phyloP scores from a whole-genome alignment of 352 stramenopile species.

The Phytophthora pini region DNA sequence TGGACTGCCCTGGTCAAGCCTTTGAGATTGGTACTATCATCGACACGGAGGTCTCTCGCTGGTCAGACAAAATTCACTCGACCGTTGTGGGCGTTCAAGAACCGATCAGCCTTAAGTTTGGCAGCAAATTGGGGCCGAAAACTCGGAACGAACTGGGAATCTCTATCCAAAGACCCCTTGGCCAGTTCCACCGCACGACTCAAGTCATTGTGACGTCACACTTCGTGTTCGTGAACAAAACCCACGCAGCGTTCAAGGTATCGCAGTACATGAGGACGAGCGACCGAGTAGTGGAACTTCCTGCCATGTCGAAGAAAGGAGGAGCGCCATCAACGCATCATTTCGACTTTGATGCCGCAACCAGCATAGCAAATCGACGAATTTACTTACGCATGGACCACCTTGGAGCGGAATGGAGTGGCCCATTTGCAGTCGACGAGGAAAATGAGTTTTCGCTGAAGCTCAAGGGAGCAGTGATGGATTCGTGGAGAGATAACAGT shows the following conservation, averaged over 20 bases:
- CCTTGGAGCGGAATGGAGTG: constrained; percentile 79
- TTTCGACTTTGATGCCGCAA: constrained; percentile 78
- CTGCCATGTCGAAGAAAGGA: constrained; percentile 44
- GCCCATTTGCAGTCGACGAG: constrained; percentile 79
- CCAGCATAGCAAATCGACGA: constrained; percentile 55
- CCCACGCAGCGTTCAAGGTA: constrained; percentile 73
- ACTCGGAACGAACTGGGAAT: constrained; percentile 85
- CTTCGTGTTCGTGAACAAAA: constrained; percentile 91
- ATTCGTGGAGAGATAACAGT: constrained; percentile 54
- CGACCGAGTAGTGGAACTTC: constrained; percentile 72
- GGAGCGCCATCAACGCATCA: constrained; percentile 45
- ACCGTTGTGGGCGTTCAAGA: constrained; percentile 87
- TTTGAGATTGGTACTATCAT: constrained; percentile 91
- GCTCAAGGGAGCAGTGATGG: constrained; percentile 62
- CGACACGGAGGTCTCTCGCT: constrained; percentile 82
- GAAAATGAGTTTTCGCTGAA: constrained; percentile 89
- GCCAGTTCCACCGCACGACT: constrained; percentile 88
- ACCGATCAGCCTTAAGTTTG: constrained; percentile 82
- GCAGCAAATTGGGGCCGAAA: constrained; percentile 66
- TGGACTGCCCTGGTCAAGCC: constrained; percentile 83
- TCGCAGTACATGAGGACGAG: constrained; percentile 69
- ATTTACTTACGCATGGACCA: constrained; percentile 85
- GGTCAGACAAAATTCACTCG: constrained; percentile 89
- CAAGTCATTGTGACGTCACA: constrained; percentile 87
- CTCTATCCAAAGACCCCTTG: constrained; percentile 84